Conservation (phyloP, 2,329 filamentous ascomycete species). For the Catunica adiposa region DNA sequence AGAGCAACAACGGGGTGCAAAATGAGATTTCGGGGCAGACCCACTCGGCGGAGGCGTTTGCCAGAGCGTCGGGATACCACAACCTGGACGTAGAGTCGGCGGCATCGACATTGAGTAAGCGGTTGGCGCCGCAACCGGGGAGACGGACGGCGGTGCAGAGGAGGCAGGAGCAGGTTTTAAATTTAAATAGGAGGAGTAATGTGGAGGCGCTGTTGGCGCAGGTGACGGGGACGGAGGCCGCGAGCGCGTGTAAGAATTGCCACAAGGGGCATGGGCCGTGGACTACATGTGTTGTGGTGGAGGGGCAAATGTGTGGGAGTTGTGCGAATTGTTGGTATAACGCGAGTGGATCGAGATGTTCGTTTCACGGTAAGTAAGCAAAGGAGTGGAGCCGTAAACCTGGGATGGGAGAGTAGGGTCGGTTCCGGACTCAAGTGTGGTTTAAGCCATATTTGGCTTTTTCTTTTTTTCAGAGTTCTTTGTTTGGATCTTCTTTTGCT, state of each 20-base stretch:
- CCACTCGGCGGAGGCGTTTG: slow-evolving; percentile 31
- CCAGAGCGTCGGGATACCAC: slow-evolving; percentile 30
- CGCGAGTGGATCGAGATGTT: slow-evolving; percentile 41
- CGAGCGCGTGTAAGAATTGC: slow-evolving; percentile 41
- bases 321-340: slow-evolving; percentile 51
- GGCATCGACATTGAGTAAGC: slow-evolving; percentile 34
- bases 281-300: slow-evolving; percentile 41
- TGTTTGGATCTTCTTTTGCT: not conserved
- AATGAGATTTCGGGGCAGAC: not conserved
- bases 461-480: no score
- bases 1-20: not conserved
- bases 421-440: no score
- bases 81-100: slow-evolving; percentile 29
- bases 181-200: slow-evolving; percentile 41
- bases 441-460: no score
- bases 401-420: no score
- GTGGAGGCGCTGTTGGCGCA: slow-evolving; percentile 43
- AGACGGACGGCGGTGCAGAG: slow-evolving; percentile 36
- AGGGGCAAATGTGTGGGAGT: slow-evolving; percentile 43
- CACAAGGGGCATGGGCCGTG: slow-evolving; percentile 44
- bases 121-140: slow-evolving; percentile 33
- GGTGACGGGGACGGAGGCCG: slow-evolving; percentile 33
- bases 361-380: slow-evolving; percentile 41
- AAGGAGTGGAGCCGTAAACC: no score
- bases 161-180: slow-evolving; percentile 36